phyloP scores from a whole-genome alignment of 2,329 filamentous ascomycete species.

The Phaeosphaeriaceae sp. region DNA sequence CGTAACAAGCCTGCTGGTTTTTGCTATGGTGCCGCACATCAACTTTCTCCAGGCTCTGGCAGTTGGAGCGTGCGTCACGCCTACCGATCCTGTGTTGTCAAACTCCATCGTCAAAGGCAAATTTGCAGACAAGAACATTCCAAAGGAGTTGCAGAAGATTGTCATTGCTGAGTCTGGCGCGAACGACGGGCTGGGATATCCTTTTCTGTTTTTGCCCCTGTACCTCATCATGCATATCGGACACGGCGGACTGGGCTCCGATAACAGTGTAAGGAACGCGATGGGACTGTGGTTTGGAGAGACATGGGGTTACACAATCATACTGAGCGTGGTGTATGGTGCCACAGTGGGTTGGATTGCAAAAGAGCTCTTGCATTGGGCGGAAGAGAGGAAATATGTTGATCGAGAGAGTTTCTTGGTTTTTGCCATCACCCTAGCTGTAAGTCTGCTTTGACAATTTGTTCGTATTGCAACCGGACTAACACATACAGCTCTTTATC shows the following conservation, averaged over 20 bases:
- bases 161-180: constrained; percentile 76
- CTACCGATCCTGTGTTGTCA: constrained; percentile 86
- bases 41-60: constrained; percentile 79
- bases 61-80: constrained; percentile 86
- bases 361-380: constrained; percentile 83
- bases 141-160: constrained; percentile 77
- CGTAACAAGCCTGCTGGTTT: constrained; percentile 78
- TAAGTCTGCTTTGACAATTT: constrained; percentile 47
- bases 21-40: constrained; percentile 74
- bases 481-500: constrained; percentile 70
- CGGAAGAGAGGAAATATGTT: constrained; percentile 80
- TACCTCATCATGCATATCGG: constrained; percentile 82
- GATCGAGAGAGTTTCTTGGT: constrained; percentile 88
- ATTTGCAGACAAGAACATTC: constrained; percentile 90
- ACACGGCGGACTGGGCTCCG: constrained; percentile 57
- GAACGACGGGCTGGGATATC: constrained; percentile 89
- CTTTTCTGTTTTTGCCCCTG: constrained; percentile 83
- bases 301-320: constrained; percentile 82
- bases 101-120: constrained; percentile 93
- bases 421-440: constrained; percentile 81
- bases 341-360: constrained; percentile 79
- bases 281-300: constrained; percentile 85
- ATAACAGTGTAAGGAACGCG: constrained; percentile 66
- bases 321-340: constrained; percentile 81
- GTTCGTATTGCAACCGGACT: not conserved